Percentiles rank a stretch among this genome's conserved stretches.
These are phyloP conservation scores for Phytophthora rubi DNA, from an alignment of 352 stramenopile genomes.

Conservation along the genomic window DNA sequence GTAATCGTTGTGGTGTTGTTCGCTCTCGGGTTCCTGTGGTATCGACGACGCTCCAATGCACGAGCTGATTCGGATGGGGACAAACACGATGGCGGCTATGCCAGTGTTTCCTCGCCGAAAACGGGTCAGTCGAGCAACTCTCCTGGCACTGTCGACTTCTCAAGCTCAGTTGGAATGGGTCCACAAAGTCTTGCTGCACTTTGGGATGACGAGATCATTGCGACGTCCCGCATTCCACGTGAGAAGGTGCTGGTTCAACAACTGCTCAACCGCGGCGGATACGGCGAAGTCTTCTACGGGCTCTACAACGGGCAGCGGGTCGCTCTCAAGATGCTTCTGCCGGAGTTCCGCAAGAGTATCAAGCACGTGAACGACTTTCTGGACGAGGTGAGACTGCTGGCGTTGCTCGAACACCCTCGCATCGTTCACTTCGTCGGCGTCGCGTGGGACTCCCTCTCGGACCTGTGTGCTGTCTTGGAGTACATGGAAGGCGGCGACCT, in stretches of 20 bases:
- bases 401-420: slow-evolving; percentile 49
- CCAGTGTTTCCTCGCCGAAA: not conserved
- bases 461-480: slow-evolving; percentile 57
- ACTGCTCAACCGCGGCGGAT: slow-evolving; percentile 33
- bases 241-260: slow-evolving; percentile 29
- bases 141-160: slow-evolving; percentile 5
- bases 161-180: slow-evolving; percentile 1
- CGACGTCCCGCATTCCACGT: slow-evolving; percentile 33
- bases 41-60: not conserved
- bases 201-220: slow-evolving; percentile 37
- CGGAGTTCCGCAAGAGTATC: slow-evolving; percentile 24
- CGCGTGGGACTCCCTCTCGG: slow-evolving; percentile 51
- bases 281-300: slow-evolving; percentile 38
- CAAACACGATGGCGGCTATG: not conserved
- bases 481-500: slow-evolving; percentile 70
- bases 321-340: slow-evolving; percentile 35
- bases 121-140: not conserved
- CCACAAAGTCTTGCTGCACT: slow-evolving; percentile 11
- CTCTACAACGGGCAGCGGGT: slow-evolving; percentile 21
- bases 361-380: slow-evolving; percentile 18
- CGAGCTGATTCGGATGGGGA: not conserved
- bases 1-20: slow-evolving; percentile 5
- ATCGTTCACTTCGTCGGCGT: slow-evolving; percentile 66
- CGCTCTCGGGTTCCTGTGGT: slow-evolving; percentile 4
- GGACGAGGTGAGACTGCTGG: slow-evolving; percentile 58